Conservation (phyloP, 2,329 filamentous ascomycete genomes). For the Cladophialophora carrionii region DNA sequence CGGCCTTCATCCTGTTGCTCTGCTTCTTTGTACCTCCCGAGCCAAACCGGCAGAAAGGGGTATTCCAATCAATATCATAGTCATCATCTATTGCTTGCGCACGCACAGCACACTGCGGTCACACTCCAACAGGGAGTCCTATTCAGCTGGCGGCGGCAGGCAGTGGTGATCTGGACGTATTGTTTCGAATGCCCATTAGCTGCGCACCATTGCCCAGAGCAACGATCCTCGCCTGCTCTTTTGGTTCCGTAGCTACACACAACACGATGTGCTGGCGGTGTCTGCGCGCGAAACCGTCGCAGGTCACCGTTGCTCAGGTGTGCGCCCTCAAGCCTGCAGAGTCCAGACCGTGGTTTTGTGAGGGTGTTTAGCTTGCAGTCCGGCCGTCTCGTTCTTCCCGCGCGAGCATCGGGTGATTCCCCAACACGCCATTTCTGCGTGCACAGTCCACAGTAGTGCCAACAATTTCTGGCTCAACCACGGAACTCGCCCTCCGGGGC, state of each 20-base stretch:
- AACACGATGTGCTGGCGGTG: neutral
- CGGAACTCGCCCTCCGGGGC: neutral
- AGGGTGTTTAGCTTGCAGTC: slow-evolving; percentile 1
- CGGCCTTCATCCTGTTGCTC: neutral
- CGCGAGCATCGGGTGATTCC: neutral
- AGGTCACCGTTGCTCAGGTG: neutral
- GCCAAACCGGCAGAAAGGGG: neutral
- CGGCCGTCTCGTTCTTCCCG: neutral
- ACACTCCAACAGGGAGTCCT: neutral
- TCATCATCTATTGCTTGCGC: neutral
- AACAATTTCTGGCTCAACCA: slow-evolving; percentile 1
- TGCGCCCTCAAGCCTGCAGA: neutral
- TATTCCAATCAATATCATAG: neutral
- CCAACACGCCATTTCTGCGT: slow-evolving; percentile 3
- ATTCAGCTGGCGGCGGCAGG: neutral
- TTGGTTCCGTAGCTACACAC: neutral
- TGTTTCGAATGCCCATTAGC: neutral
- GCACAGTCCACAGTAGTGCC: too few species aligned
- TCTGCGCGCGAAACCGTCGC: neutral
- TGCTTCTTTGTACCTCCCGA: neutral
- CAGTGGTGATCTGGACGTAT: neutral
- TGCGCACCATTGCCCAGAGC: neutral
- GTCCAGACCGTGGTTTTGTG: neutral
- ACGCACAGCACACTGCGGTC: neutral
- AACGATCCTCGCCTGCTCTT: too few species aligned